These are phyloP conservation scores for Clarkia xantiana DNA, from an alignment of 345 rosid genomes.

Conservation along the genomic window DNA sequence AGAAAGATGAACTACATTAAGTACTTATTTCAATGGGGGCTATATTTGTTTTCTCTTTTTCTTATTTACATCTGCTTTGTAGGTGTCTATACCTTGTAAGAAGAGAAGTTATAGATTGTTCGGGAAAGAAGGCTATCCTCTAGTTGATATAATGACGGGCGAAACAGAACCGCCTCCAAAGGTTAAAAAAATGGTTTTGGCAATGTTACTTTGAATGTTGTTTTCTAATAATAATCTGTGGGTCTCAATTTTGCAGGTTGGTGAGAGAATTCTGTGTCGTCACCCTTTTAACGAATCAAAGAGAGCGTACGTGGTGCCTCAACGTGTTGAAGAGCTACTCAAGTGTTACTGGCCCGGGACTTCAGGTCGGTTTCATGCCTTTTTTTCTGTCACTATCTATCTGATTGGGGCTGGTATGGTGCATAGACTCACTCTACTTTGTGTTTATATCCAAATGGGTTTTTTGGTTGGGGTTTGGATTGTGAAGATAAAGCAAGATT, in stretches of 20 bases:
- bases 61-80: slow-evolving; percentile 4
- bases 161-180: slow-evolving; percentile 78
- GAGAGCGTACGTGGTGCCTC: slow-evolving; percentile 89
- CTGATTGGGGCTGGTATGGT: too few relatives aligned
- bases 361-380: slow-evolving; percentile 36
- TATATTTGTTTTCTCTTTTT: neutral
- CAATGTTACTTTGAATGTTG: neutral
- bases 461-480: slow-evolving; percentile 2
- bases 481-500: slow-evolving; percentile 47
- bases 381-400: neutral
- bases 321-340: slow-evolving; percentile 76
- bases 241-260: slow-evolving; percentile 33
- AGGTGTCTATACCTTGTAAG: slow-evolving; percentile 96
- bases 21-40: neutral
- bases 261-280: slow-evolving; percentile 79
- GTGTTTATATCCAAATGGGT: neutral
- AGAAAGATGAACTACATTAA: neutral
- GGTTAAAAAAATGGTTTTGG: slow-evolving; percentile 21
- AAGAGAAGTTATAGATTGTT: slow-evolving; percentile 60
- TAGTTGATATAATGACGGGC: slow-evolving; percentile 90
- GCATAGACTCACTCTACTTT: neutral
- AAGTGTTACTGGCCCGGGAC: slow-evolving; percentile 86
- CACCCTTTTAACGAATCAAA: slow-evolving; percentile 95
- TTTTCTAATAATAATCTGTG: neutral
- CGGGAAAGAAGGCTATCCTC: slow-evolving; percentile 85